Percentiles rank a stretch among this genome's conserved stretches.
Conservation (phyloP, 441 rosid genomes). For the Cnidoscolus chayamansa region DNA sequence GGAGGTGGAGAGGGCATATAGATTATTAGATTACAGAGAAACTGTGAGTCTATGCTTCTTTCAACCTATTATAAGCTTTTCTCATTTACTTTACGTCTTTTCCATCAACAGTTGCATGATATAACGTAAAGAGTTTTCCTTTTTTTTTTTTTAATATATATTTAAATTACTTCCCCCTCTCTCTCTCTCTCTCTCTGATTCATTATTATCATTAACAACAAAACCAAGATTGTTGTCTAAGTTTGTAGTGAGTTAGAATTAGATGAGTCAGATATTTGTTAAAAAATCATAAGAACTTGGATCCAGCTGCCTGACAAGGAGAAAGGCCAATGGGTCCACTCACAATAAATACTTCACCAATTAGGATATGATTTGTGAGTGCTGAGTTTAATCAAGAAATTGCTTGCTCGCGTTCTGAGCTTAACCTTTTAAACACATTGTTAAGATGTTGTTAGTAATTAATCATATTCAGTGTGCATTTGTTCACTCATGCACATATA, state of each 20-base stretch:
- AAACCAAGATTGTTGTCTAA: too few relatives aligned
- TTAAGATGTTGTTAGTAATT: too few relatives aligned
- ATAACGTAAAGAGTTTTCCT: constrained; percentile 20
- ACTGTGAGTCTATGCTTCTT: constrained; percentile 15
- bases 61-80: constrained; percentile 18
- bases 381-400: background rate
- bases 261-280: too few relatives aligned
- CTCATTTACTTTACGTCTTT: constrained; percentile 38
- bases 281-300: too few relatives aligned
- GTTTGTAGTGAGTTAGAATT: too few relatives aligned
- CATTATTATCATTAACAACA: background rate
- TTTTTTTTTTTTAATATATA: background rate
- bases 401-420: background rate
- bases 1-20: background rate
- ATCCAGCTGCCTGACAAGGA: too few relatives aligned
- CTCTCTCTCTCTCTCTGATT: background rate
- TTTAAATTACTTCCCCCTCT: background rate
- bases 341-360: background rate
- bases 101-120: constrained; percentile 36
- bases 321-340: constrained; percentile 8
- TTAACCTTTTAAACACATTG: background rate
- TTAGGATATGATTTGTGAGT: background rate
- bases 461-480: too few relatives aligned
- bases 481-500: too few relatives aligned
- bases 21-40: background rate